Conservation (phyloP, 257 asterid species). For the Vinca minor region DNA sequence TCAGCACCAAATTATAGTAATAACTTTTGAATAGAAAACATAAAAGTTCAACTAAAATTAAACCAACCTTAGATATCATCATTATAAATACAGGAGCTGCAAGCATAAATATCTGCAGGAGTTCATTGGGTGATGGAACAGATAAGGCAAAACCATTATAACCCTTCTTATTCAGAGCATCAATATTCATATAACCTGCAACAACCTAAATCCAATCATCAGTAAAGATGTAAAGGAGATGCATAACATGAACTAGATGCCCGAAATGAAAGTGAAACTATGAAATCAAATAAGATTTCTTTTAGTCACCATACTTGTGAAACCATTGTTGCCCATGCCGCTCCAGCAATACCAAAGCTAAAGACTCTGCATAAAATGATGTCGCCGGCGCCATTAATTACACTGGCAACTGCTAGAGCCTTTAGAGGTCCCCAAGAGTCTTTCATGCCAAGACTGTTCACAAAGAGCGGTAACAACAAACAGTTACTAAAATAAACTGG, state of each 20-base stretch:
- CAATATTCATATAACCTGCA: conserved; percentile 89
- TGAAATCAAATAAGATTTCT: not conserved
- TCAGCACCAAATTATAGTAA: conserved; percentile 20
- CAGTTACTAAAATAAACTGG: too few relatives aligned
- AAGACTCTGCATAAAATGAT: conserved; percentile 70
- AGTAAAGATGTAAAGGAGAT: not conserved
- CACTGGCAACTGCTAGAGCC: conserved; percentile 85
- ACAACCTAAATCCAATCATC: conserved; percentile 48
- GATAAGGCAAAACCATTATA: conserved; percentile 78
- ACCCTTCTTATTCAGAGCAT: conserved; percentile 65
- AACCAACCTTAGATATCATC: conserved; percentile 85
- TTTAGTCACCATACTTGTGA: conserved; percentile 54
- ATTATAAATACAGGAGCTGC: conserved; percentile 93
- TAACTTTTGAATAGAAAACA: conserved; percentile 5
- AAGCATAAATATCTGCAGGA: conserved; percentile 61
- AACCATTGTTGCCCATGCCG: conserved; percentile 99
- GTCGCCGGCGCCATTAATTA: conserved; percentile 76
- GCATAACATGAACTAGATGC: not conserved
- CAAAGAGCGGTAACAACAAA: conserved; percentile 1
- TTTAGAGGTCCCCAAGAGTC: conserved; percentile 97
- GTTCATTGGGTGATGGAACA: conserved; percentile 59
- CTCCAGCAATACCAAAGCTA: conserved; percentile 94
- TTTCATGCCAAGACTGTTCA: conserved; percentile 89
- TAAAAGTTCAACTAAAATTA: too few relatives aligned
- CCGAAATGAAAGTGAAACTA: conserved; percentile 5